A percentile compares a stretch with the other conserved stretches of the same genome.
These are phyloP conservation scores for Aspergillus ustus DNA, from an alignment of 2,329 filamentous ascomycete species.

Conservation along the genomic window DNA sequence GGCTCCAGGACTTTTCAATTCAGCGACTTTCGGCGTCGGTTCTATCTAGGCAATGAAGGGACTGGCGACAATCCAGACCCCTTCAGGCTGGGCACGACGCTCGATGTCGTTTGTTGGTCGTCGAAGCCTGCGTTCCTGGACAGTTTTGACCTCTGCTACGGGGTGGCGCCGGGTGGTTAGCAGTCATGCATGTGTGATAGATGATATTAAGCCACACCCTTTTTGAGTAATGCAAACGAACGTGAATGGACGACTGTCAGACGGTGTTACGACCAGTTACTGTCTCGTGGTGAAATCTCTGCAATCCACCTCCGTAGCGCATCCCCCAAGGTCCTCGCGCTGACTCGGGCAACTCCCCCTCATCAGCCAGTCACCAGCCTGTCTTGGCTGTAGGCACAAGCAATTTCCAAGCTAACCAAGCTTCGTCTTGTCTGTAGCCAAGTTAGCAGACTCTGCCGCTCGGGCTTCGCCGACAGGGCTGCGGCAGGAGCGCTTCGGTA, in stretches of 20 bases:
- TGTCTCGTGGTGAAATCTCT: not conserved
- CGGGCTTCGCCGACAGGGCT: not conserved
- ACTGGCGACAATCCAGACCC: not conserved
- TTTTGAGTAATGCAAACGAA: too few species aligned
- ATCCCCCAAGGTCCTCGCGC: conserved; percentile 3
- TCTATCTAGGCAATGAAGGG: conserved; percentile 8
- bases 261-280: not conserved
- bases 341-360: not conserved
- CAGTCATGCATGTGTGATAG: not conserved
- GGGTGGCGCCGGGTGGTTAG: not conserved
- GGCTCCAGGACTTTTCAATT: not conserved
- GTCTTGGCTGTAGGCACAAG: conserved; percentile 7
- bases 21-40: conserved; percentile 4
- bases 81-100: not conserved
- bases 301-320: not conserved
- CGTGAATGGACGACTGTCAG: not conserved
- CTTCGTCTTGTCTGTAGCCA: not conserved
- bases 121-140: not conserved
- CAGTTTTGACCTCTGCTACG: conserved; percentile 14
- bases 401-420: not conserved
- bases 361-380: not conserved
- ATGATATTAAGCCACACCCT: not conserved
- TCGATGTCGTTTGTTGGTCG: conserved; percentile 9
- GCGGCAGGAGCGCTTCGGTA: not conserved
- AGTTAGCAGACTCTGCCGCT: not conserved